These are phyloP conservation scores for Lactarius sp. DNA, from an alignment of 768 basidiomycete species.

Conservation along the genomic window DNA sequence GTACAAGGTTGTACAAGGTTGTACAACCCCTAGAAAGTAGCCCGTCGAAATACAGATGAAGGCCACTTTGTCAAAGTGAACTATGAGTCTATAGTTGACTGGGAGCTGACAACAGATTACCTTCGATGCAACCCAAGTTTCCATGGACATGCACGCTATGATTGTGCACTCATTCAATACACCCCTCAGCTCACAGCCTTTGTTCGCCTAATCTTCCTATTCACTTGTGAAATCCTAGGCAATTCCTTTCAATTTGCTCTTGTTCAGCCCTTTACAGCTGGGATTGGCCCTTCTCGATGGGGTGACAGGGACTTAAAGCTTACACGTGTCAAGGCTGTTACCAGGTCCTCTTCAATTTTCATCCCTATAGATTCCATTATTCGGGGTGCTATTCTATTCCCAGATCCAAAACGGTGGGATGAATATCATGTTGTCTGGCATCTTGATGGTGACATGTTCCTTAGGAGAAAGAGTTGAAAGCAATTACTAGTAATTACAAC, in stretches of 20 bases:
- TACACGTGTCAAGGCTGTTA: not conserved
- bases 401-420: not conserved
- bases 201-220: not conserved
- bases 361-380: not conserved
- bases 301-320: not conserved
- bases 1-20: no score
- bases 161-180: not conserved
- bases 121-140: not conserved
- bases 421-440: not conserved
- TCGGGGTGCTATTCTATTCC: not conserved
- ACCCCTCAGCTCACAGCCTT: not conserved
- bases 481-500: no score
- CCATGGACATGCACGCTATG: not conserved
- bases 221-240: not conserved
- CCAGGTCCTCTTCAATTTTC: not conserved
- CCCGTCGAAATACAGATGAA: not conserved
- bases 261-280: not conserved
- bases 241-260: not conserved
- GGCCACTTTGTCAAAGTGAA: not conserved
- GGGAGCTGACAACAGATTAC: not conserved
- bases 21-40: no score
- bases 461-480: conserved; percentile 31
- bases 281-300: not conserved
- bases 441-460: not conserved
- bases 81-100: not conserved